A percentile compares a stretch with the other conserved stretches of the same genome.
Conservation (phyloP, 768 basidiomycete species). For the Psilocybe cyanescens region DNA sequence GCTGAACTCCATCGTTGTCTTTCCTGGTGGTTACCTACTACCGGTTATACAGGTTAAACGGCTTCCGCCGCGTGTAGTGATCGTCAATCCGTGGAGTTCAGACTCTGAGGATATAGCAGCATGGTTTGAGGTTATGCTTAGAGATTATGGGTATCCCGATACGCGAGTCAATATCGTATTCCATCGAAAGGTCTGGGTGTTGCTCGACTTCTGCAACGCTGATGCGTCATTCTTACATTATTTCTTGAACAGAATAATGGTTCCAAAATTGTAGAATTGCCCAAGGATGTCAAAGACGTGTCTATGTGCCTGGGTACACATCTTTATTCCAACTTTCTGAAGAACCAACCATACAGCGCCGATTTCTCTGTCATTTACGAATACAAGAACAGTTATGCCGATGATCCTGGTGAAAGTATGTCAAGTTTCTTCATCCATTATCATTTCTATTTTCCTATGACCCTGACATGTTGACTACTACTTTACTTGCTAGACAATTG, state of each 20-base stretch:
- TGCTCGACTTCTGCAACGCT: no score
- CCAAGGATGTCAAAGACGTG: conserved; percentile 27
- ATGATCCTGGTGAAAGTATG: conserved; percentile 26
- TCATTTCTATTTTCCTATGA: not conserved
- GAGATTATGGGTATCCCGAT: conserved; percentile 28
- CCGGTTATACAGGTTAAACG: not conserved
- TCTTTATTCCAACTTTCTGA: conserved; percentile 23
- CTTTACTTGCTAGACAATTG: conserved; percentile 1
- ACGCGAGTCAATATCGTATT: conserved; percentile 28
- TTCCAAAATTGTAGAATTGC: conserved; percentile 30
- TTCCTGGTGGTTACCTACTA: not conserved
- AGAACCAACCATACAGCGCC: conserved; percentile 5
- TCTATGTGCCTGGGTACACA: conserved; percentile 31
- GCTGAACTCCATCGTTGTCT: not conserved
- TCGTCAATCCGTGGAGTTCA: conserved; percentile 32
- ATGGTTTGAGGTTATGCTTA: conserved; percentile 41
- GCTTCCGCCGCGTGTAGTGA: conserved; percentile 13
- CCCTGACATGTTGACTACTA: not conserved
- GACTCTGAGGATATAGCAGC: conserved; percentile 28
- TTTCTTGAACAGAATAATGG: conserved; percentile 29
- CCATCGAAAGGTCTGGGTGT: conserved; percentile 25
- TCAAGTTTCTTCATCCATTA: not conserved
- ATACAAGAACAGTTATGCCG: conserved; percentile 27
- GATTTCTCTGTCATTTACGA: conserved; percentile 34
- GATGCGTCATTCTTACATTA: not conserved